A percentile compares a stretch with the other conserved stretches of the same genome.
These are phyloP conservation scores for Pyrenochaeta sp. DNA, from an alignment of 2,329 filamentous ascomycete genomes.

Conservation along the genomic window DNA sequence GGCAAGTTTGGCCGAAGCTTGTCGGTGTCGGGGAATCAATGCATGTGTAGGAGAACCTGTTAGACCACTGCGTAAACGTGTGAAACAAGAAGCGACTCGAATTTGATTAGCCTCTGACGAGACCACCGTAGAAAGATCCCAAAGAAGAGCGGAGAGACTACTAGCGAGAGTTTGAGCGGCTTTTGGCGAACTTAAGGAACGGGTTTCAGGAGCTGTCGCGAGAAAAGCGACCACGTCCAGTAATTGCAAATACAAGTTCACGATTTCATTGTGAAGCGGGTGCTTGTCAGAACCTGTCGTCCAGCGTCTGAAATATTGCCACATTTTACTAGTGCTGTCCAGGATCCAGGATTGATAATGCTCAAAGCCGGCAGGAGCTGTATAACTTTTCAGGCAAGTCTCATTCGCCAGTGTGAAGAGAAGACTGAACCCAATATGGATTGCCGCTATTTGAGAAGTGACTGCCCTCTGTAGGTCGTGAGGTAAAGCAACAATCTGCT, in stretches of 20 bases:
- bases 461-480: conserved; percentile 48
- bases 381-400: neutral
- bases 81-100: conserved; percentile 33
- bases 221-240: conserved; percentile 26
- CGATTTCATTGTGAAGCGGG: conserved; percentile 27
- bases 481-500: conserved; percentile 52
- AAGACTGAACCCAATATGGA: conserved; percentile 37
- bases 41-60: neutral
- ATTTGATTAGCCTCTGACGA: conserved; percentile 33
- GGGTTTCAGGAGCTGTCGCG: neutral
- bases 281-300: conserved; percentile 13
- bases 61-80: conserved; percentile 23
- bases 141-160: conserved; percentile 30
- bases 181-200: conserved; percentile 27
- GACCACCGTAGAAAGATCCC: conserved; percentile 15
- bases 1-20: conserved; percentile 7
- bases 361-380: conserved; percentile 13
- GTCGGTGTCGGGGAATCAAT: neutral
- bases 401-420: conserved; percentile 26
- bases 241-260: conserved; percentile 32
- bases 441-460: conserved; percentile 31
- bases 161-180: conserved; percentile 24
- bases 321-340: conserved; percentile 34
- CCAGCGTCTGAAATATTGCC: conserved; percentile 36
- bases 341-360: conserved; percentile 35